A percentile compares a stretch with the other conserved stretches of the same genome.
These are phyloP conservation scores for Colletotrichum incanum DNA, from an alignment of 2,329 filamentous ascomycete genomes.

Conservation along the genomic window DNA sequence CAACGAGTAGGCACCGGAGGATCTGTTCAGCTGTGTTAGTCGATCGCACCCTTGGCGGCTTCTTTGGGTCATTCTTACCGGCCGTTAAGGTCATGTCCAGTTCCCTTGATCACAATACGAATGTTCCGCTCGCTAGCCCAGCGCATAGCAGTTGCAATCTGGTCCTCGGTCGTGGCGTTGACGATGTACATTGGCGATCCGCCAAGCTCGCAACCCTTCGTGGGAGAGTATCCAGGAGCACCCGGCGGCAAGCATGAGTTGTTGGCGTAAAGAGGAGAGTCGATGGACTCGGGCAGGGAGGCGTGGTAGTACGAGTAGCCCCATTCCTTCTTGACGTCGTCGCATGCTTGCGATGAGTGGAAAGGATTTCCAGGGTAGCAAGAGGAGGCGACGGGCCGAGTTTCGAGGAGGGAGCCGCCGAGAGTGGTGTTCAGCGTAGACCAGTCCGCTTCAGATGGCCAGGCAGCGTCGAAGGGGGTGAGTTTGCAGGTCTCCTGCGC, in stretches of 20 bases:
- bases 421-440: slow-evolving; percentile 60
- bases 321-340: slow-evolving; percentile 23
- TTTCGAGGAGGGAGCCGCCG: slow-evolving; percentile 60
- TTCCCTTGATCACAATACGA: slow-evolving; percentile 67
- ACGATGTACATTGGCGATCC: slow-evolving; percentile 55
- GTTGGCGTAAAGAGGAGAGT: slow-evolving; percentile 25
- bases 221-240: slow-evolving; percentile 13
- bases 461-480: slow-evolving; percentile 19
- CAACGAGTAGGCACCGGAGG: slow-evolving; percentile 44
- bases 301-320: slow-evolving; percentile 25
- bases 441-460: slow-evolving; percentile 52
- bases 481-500: slow-evolving; percentile 31
- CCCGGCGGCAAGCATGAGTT: slow-evolving; percentile 28
- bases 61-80: slow-evolving; percentile 61
- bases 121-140: slow-evolving; percentile 55
- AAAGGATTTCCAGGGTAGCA: slow-evolving; percentile 58
- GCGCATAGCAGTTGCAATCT: slow-evolving; percentile 46
- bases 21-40: slow-evolving; percentile 23
- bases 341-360: slow-evolving; percentile 13
- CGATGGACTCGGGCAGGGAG: slow-evolving; percentile 23
- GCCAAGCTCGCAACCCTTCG: slow-evolving; percentile 48
- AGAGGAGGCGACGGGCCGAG: slow-evolving; percentile 60
- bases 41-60: too few relatives aligned
- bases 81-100: slow-evolving; percentile 70
- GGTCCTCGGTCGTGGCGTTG: slow-evolving; percentile 52